Conservation (phyloP, 2,329 filamentous ascomycete genomes). For the Pyricularia sp. region DNA sequence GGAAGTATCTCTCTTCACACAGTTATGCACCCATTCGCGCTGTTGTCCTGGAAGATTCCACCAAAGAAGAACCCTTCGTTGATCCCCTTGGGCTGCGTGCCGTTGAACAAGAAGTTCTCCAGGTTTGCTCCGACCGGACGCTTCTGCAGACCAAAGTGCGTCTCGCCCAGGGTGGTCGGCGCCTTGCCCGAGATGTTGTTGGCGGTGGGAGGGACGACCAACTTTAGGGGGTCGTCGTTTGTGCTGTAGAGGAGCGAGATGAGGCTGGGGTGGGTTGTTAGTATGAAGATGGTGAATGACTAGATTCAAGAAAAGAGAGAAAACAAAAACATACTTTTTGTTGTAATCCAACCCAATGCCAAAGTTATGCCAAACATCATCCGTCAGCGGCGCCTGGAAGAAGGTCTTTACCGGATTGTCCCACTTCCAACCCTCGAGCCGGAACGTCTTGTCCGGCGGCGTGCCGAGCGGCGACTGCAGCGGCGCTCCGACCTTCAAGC, state of each 20-base stretch:
- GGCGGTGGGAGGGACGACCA: not conserved
- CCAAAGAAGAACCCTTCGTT: not conserved
- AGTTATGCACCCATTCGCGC: not conserved
- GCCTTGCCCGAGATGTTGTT: constrained; percentile 2
- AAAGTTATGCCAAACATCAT: not conserved
- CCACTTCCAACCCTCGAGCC: not conserved
- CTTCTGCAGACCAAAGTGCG: constrained; percentile 3
- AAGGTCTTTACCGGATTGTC: not conserved
- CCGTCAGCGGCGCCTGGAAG: not conserved
- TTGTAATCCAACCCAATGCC: not conserved
- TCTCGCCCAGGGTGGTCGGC: not conserved
- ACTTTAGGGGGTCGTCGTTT: not conserved
- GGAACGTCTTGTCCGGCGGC: not conserved
- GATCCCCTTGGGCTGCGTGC: not conserved
- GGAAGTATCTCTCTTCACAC: not conserved
- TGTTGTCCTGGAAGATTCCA: constrained; percentile 1
- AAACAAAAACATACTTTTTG: not conserved
- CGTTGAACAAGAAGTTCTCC: not conserved
- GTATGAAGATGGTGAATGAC: not conserved
- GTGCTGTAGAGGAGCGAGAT: not conserved
- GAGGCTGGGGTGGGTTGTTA: not conserved
- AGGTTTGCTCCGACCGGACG: not conserved
- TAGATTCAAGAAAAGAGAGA: too few relatives aligned
- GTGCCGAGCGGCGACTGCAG: not conserved
- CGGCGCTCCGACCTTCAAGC: not conserved